Conservation (phyloP, 2,329 filamentous ascomycete species). For the Claviceps quebecensis region DNA sequence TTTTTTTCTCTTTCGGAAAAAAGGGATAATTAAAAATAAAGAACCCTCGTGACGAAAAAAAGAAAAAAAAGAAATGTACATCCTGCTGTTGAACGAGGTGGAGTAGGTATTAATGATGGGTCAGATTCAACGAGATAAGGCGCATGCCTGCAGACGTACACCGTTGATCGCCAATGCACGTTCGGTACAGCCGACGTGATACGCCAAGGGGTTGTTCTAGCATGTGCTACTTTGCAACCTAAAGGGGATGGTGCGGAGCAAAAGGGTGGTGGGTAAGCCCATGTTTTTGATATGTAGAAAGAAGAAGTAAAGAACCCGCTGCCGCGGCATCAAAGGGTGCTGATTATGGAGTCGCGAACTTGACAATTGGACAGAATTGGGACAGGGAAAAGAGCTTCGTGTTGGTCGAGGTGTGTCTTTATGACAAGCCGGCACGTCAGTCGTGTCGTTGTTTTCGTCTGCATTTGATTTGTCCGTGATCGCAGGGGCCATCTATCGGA, state of each 20-base stretch:
- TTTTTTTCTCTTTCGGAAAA: background rate
- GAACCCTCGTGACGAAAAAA: background rate
- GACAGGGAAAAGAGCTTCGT: background rate
- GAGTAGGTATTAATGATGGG: constrained; percentile 3
- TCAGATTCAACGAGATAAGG: constrained; percentile 4
- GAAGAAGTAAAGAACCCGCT: background rate
- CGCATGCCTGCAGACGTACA: constrained; percentile 10
- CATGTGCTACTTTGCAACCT: constrained; percentile 4
- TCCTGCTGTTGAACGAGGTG: background rate
- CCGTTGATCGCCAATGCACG: constrained; percentile 13
- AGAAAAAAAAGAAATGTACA: too few relatives aligned
- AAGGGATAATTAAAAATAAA: background rate
- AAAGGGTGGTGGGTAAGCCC: background rate
- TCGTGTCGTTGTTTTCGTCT: background rate
- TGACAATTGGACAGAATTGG: background rate
- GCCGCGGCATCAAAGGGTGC: background rate
- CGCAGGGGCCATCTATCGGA: background rate
- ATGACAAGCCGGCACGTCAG: too few relatives aligned
- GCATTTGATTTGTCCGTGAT: background rate
- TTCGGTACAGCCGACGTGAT: constrained; percentile 5
- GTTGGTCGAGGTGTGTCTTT: background rate
- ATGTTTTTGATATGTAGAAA: background rate
- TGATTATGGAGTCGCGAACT: background rate
- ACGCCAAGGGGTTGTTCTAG: background rate
- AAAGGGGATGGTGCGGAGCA: constrained; percentile 2